A percentile compares a stretch with the other conserved stretches of the same genome.
Evolutionary conservation across 2,329 filamentous ascomycete species (phyloP).

Genomic region (Elsinoe arachidis): DNA sequence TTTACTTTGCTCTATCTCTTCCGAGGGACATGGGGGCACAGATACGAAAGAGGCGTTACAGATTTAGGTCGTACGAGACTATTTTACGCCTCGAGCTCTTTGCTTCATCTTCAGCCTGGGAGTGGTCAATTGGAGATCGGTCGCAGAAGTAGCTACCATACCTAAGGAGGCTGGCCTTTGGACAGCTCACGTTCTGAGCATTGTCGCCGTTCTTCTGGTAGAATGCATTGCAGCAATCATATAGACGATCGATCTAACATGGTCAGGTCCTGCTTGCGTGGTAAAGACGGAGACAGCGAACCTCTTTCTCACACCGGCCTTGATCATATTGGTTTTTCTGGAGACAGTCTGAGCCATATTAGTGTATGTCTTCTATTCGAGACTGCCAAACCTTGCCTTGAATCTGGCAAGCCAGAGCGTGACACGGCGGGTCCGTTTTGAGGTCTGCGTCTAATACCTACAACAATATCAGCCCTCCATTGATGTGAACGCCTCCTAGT

Average conservation of each 20-base stretch:
- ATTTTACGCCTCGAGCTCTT: slow-evolving; percentile 39
- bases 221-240: slow-evolving; percentile 86
- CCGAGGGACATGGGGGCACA: slow-evolving; percentile 32
- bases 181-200: slow-evolving; percentile 73
- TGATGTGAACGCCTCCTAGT: background rate
- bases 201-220: slow-evolving; percentile 71
- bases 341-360: slow-evolving; percentile 58
- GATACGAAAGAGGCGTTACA: slow-evolving; percentile 37
- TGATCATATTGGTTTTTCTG: slow-evolving; percentile 79
- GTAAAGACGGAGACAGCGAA: slow-evolving; percentile 19
- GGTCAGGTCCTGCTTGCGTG: slow-evolving; percentile 3
- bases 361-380: background rate
- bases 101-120: slow-evolving; percentile 72
- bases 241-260: slow-evolving; percentile 69
- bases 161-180: slow-evolving; percentile 67
- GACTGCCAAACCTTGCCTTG: slow-evolving; percentile 54
- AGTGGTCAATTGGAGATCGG: slow-evolving; percentile 2
- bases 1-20: slow-evolving; percentile 51
- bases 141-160: slow-evolving; percentile 19
- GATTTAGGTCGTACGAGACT: slow-evolving; percentile 21
- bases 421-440: slow-evolving; percentile 68
- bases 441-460: slow-evolving; percentile 56
- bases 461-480: background rate
- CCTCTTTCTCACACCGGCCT: slow-evolving; percentile 61
- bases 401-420: slow-evolving; percentile 82